Conservation (phyloP, 169 alveolate genomes). For the Besnoitia besnoiti region DNA sequence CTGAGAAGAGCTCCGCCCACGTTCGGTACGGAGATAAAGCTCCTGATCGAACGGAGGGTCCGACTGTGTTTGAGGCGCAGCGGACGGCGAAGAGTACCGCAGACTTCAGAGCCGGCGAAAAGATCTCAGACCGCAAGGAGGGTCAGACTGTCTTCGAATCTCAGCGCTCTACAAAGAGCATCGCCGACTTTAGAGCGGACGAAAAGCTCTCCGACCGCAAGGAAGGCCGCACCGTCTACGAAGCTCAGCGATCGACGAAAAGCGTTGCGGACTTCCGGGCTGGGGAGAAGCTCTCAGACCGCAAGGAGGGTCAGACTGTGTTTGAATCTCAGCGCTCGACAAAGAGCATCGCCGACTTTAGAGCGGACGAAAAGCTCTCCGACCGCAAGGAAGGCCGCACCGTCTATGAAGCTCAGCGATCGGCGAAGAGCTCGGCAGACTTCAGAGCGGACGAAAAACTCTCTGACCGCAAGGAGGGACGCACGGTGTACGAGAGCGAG, state of each 20-base stretch:
- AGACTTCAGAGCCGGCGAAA: neutral
- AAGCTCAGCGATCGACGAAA: neutral
- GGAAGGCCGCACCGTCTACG: neutral
- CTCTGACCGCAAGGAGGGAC: neutral
- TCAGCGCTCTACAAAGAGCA: neutral
- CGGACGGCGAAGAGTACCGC: neutral
- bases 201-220: neutral
- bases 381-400: neutral
- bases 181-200: neutral
- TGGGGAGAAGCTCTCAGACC: neutral
- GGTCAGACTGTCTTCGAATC: conserved; percentile 10
- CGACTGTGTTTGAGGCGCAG: neutral
- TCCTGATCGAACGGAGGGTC: neutral
- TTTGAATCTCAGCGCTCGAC: neutral
- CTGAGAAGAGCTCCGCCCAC: neutral
- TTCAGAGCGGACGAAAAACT: neutral
- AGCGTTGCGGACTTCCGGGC: conserved; percentile 15
- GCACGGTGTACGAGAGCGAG: neutral
- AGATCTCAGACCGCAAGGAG: neutral
- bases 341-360: neutral
- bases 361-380: neutral
- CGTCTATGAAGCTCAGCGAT: neutral
- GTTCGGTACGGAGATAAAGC: neutral
- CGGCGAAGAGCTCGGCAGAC: neutral
- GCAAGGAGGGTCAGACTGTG: neutral